Conservation (phyloP, 129 eudicot species). For the Tagetes erecta region DNA sequence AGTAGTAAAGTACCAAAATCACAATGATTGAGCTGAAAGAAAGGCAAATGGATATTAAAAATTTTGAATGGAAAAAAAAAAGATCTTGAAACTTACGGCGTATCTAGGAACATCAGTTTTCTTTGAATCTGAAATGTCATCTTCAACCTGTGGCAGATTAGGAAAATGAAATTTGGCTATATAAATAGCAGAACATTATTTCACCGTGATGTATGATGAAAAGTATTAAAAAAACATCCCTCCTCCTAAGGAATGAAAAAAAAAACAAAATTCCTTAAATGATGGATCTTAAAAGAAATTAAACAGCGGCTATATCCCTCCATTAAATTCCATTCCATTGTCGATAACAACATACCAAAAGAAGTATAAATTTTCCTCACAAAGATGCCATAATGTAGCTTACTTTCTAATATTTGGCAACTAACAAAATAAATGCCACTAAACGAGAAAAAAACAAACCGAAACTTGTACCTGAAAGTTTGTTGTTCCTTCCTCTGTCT, state of each 20-base stretch:
- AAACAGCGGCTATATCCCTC: constrained; percentile 1
- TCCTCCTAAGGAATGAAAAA: background rate
- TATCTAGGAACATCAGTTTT: constrained; percentile 66
- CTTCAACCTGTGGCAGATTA: constrained; percentile 48
- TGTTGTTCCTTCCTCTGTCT: constrained; percentile 42
- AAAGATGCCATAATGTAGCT: background rate
- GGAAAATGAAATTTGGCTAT: constrained; percentile 16
- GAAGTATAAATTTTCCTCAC: constrained; percentile 7
- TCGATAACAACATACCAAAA: constrained; percentile 12
- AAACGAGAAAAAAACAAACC: background rate
- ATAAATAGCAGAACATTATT: background rate
- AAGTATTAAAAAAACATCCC: background rate
- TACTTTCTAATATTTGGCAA: constrained; percentile 4
- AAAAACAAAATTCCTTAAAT: background rate
- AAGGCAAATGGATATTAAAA: constrained; percentile 3
- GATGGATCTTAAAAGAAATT: constrained; percentile 1
- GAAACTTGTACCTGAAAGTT: constrained; percentile 47
- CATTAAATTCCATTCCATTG: background rate
- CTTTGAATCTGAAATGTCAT: constrained; percentile 50
- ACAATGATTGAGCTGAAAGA: background rate
- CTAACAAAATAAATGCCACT: constrained; percentile 11
- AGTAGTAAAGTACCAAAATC: background rate
- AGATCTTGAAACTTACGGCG: constrained; percentile 58
- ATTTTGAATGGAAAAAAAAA: background rate
- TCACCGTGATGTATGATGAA: constrained; percentile 11